A percentile compares a stretch with the other conserved stretches of the same genome.
Evolutionary conservation across 768 basidiomycete species (phyloP).

Genomic region (Botryobasidium botryosum): DNA sequence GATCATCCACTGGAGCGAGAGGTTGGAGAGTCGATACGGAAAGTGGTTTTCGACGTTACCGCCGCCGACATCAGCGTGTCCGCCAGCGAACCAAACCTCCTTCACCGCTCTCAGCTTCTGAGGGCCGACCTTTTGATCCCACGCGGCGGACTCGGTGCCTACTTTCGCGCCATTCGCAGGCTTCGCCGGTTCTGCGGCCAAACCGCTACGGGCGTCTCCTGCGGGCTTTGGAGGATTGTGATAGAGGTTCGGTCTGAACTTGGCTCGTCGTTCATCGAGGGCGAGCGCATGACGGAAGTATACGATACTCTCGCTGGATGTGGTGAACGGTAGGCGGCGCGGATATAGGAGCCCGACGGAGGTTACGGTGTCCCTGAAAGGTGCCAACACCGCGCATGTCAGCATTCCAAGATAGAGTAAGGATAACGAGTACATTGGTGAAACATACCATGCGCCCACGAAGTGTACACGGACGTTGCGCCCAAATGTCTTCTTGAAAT

Average conservation of each 20-base stretch:
- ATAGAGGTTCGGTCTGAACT: slow-evolving; percentile 3
- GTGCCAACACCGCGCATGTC: too few relatives aligned
- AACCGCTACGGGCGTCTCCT: too few relatives aligned
- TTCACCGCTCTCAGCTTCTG: too few relatives aligned
- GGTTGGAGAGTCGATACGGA: slow-evolving; percentile 17
- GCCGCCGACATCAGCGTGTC: slow-evolving; percentile 11
- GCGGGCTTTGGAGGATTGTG: too few relatives aligned
- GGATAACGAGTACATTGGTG: too few relatives aligned
- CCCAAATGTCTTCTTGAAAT: too few relatives aligned
- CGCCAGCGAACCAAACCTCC: slow-evolving; percentile 14
- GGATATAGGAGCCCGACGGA: slow-evolving; percentile 14
- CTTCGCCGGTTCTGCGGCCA: too few relatives aligned
- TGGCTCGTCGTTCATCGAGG: slow-evolving; percentile 7
- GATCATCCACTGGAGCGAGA: slow-evolving; percentile 16
- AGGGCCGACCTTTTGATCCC: too few relatives aligned
- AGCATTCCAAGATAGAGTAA: too few relatives aligned
- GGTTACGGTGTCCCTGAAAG: slow-evolving; percentile 14
- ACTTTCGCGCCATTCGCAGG: too few relatives aligned
- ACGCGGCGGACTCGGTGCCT: too few relatives aligned
- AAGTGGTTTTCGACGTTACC: slow-evolving; percentile 18
- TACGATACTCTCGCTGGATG: slow-evolving; percentile 9
- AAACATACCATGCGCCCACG: too few relatives aligned
- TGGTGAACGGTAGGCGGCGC: slow-evolving; percentile 13
- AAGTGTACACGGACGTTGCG: slow-evolving; percentile 13
- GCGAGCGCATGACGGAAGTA: slow-evolving; percentile 14